These are phyloP conservation scores for Pleurotus cornucopiae DNA, from an alignment of 768 basidiomycete species.

Conservation along the genomic window DNA sequence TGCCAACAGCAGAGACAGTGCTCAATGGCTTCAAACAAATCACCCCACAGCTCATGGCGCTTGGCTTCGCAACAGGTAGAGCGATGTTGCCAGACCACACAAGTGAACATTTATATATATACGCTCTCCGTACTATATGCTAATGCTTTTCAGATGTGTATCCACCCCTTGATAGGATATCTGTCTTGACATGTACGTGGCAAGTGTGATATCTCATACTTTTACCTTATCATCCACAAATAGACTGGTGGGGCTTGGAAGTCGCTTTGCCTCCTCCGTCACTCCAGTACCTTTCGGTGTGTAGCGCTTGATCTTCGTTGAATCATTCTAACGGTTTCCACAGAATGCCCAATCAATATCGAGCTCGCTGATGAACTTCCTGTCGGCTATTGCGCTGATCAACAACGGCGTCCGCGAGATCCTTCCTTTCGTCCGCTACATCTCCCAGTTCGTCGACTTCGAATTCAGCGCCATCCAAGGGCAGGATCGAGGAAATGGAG, in stretches of 20 bases:
- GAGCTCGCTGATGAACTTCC: slow-evolving; percentile 62
- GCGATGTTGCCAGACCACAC: slow-evolving; percentile 63
- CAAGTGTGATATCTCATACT: neutral
- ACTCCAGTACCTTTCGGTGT: slow-evolving; percentile 56
- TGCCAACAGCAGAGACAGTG: slow-evolving; percentile 73
- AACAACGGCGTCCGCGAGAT: slow-evolving; percentile 78
- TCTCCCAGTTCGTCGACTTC: slow-evolving; percentile 72
- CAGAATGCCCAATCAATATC: slow-evolving; percentile 61
- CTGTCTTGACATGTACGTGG: slow-evolving; percentile 70
- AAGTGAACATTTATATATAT: slow-evolving; percentile 38
- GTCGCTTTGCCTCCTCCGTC: slow-evolving; percentile 71
- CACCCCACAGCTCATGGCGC: slow-evolving; percentile 72
- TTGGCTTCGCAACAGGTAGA: slow-evolving; percentile 73
- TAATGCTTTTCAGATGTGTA: slow-evolving; percentile 41
- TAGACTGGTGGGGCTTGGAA: slow-evolving; percentile 93
- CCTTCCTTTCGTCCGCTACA: slow-evolving; percentile 80
- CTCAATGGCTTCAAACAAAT: slow-evolving; percentile 64
- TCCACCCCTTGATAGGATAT: slow-evolving; percentile 75
- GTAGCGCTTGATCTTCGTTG: neutral
- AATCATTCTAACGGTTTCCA: neutral
- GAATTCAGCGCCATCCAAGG: slow-evolving; percentile 65
- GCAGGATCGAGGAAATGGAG: slow-evolving; percentile 69
- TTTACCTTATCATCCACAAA: slow-evolving; percentile 2
- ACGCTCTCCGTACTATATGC: neutral
- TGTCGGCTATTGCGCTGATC: slow-evolving; percentile 67